These are phyloP conservation scores for Fusarium vanettenii DNA, from an alignment of 2,329 filamentous ascomycete genomes.

Conservation along the genomic window DNA sequence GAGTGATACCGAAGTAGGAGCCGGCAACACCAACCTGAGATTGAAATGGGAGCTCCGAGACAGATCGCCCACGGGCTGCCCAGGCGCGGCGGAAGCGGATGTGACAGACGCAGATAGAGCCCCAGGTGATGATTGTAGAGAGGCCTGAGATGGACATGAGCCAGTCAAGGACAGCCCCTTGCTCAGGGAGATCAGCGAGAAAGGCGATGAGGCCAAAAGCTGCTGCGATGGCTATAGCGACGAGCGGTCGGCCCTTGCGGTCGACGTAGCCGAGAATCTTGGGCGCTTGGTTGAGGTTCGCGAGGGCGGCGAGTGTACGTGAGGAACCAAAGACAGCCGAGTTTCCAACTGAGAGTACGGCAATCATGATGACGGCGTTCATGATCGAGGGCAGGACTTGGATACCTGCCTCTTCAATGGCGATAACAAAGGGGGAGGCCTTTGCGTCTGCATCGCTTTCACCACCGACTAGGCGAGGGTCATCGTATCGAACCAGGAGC, in stretches of 20 bases:
- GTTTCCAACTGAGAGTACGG: conserved; percentile 91
- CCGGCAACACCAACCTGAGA: conserved; percentile 83
- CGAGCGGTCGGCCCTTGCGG: conserved; percentile 81
- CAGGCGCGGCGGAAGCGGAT: conserved; percentile 92
- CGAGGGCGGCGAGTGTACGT: conserved; percentile 87
- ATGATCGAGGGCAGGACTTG: conserved; percentile 85
- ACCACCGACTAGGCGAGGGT: conserved; percentile 69
- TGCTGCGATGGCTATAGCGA: conserved; percentile 76
- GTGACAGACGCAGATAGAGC: conserved; percentile 87
- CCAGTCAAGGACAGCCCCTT: conserved; percentile 79
- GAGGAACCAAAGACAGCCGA: conserved; percentile 92
- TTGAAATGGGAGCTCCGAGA: conserved; percentile 82
- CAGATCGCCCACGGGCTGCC: conserved; percentile 73
- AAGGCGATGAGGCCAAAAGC: conserved; percentile 80
- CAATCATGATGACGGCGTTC: conserved; percentile 94
- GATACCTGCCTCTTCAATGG: conserved; percentile 87
- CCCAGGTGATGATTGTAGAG: conserved; percentile 83
- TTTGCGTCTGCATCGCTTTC: conserved; percentile 72
- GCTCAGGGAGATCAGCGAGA: conserved; percentile 73
- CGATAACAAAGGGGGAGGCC: conserved; percentile 93
- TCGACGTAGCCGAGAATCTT: conserved; percentile 83
- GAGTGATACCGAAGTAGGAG: conserved; percentile 81
- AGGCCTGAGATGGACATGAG: conserved; percentile 80
- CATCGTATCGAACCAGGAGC: conserved; percentile 80
- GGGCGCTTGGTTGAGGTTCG: conserved; percentile 88